Evolutionary conservation across 371 early-diverging fungal genomes (phyloP), one percentile per base, ranked within the genome.

Genomic region (Mucor circinelloides): DNA sequence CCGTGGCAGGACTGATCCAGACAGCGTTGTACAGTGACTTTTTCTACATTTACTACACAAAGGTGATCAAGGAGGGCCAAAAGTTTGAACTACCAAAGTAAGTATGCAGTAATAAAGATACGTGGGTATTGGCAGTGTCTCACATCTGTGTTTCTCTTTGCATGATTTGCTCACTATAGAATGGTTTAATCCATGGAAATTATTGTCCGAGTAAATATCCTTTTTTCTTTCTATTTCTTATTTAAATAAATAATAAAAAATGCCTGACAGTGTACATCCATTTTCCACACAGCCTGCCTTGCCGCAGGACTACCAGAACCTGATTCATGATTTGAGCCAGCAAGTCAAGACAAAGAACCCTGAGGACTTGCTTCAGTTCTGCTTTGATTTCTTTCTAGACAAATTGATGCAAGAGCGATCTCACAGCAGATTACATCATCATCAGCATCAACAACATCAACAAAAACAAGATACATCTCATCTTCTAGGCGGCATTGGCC

Each of bases 1-100:
- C 95, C 69, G 67, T 94, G 10, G 89, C 97, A 6, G 98, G 99
- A 52, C 68, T 96, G 17, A 81, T 99, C 23, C 99, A 99, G 79
- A 98, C 99, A 0, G 92, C 90, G 13, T 80, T 99, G 1, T 99
- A 99, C 79, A 87, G 88, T 71, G 99, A 99, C 82, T 99, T 99
- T 78, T 99, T 99, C 84, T 95, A 94, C 67, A 90, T 99, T 44
- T 99, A 99, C 83, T 94, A 96, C 69, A 27, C 34, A 71, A 93
- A 93, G 75, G 95, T 97, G 2, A 68, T 96, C 71, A 90, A 93
- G 69, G 21, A 48, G 21, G 97, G 97, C 42, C 86, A 94, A 74
- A 91, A 87, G 60, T 92, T 92, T 69, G 90, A 91, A 75, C 81
- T 93, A 31, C 93, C 93, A 75, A 69, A 60, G 63, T 62, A 62